Evolutionary conservation across 1,284 basidiomycete species (phyloP), one percentile per base, ranked within the genome.

Genomic region (Cutaneotrichosporon cavernicola): DNA sequence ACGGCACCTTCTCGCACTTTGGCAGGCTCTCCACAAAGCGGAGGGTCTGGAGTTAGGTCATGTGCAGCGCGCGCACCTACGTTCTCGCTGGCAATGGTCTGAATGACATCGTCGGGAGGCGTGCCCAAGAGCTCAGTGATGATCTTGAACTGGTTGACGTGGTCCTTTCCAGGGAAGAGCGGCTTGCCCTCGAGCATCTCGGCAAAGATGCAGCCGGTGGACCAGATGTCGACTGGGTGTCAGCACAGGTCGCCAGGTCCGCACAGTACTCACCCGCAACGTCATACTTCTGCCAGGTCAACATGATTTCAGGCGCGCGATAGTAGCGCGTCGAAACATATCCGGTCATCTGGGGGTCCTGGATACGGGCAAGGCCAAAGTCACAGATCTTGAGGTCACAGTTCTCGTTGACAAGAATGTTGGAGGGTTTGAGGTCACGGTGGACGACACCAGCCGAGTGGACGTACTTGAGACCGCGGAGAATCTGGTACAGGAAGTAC

Each of bases 251-350:
- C n/a, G 11, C 5, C 11, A 51, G 18, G 30, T 21, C 7, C 11
- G 38, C 3, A 22, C 10, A 18, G 36, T 6, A 80, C 81, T 71
- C 66, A 83, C 83, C 84, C 31, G 94, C 97, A 62, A 98, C 96
- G 80, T 99, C 97, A 84, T 99, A 99, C 83, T 99, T 99, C 81
- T 99, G 96, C 97, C 97, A 99, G 55, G 96, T 99, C 77, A 99
- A 86, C 97, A 99, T 99, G 83, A 99, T 99, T 82, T 99, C 96
- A 8, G 96, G 96, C 4, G 96, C 97, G 61, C 97, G 90, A 82
- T 99, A 99, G 83, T 99, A 99, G 73, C 97, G 86, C 64, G 96
- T 99, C 67, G 95, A 98, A 69, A 99, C 96, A 79, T 99, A 99
- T 67, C 97, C 97, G 5, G 97, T 99, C 97, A 99, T 99, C 81